Conservation (phyloP, 257 asterid species). For the Petunia secreta region DNA sequence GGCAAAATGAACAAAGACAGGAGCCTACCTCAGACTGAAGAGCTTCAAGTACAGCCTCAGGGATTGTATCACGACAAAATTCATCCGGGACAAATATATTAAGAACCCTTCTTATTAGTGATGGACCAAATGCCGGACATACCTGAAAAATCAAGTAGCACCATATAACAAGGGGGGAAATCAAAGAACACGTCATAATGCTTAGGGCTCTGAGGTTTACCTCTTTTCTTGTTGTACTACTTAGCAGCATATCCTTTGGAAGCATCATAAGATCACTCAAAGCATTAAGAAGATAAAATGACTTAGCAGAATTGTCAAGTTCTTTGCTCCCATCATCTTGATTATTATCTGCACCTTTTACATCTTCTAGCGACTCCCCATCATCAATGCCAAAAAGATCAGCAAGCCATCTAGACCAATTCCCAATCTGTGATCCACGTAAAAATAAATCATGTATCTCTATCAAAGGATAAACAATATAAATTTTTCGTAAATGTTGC, state of each 20-base stretch:
- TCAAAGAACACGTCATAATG: not conserved
- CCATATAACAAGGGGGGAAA: conserved; percentile 10
- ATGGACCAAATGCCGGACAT: conserved; percentile 71
- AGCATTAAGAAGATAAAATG: conserved; percentile 73
- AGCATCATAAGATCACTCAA: conserved; percentile 97
- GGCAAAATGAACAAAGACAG: not conserved
- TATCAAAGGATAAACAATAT: not conserved
- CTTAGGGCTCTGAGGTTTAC: conserved; percentile 36
- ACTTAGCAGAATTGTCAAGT: conserved; percentile 49
- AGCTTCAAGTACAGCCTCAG: conserved; percentile 66
- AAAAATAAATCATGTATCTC: not conserved
- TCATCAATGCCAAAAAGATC: conserved; percentile 33
- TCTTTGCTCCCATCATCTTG: conserved; percentile 44
- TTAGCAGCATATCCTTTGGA: conserved; percentile 82
- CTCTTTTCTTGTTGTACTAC: conserved; percentile 72
- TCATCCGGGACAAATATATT: conserved; percentile 69
- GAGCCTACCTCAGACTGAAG: conserved; percentile 64
- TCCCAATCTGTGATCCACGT: conserved; percentile 32
- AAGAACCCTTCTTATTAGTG: conserved; percentile 67
- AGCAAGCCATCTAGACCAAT: conserved; percentile 34
- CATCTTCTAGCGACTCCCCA: conserved; percentile 28
- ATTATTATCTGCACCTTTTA: conserved; percentile 34
- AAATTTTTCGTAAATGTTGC: not conserved
- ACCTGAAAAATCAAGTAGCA: conserved; percentile 45
- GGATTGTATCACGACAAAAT: conserved; percentile 77